Evolutionary conservation across 208 protist species (phyloP), one percentile per base, ranked within the genome.

Genomic region (Crithidia brevicula): DNA sequence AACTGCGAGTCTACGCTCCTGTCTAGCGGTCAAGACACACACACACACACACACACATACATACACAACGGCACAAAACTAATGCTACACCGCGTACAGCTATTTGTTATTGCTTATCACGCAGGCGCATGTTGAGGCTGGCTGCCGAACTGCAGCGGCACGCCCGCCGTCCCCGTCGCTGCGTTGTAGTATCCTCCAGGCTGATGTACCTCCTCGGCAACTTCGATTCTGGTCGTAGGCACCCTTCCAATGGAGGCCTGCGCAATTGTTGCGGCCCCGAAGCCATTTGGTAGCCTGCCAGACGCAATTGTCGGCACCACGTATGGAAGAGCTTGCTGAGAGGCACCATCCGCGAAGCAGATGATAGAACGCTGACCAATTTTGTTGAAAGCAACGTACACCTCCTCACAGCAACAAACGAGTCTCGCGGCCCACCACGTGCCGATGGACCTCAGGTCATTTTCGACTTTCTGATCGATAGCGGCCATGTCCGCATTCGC

Each of bases 361-460:
- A 28, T 28, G 23, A 54, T 23, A 2, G 52, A 43, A 33, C 42
- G 6, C 16, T 38, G 25, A 20, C 58, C 58, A 36, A 64, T 5
- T 11, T 43, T 28, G 18, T 23, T 18, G 25, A 64, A 64, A 43
- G 36, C 42, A 1, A 23, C 8, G 23, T 64, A 51, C 18, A 64
- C 27, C 49, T 38, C 58, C n/a, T 22, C n/a, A 18, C 40, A 18
- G 30, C 58, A 43, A 23, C 10, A 25, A 0, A 30, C 27, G 6
- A 64, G 23, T 27, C 23, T 20, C 27, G 40, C 20, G 31, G 58
- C 49, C 42, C 20, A 51, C 25, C 40, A 64, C 27, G 25, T 16
- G n/a, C 28, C 30, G 27, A 51, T 38, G 15, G 58, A 64, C 18
- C 3, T 16, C 58, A 64, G 27, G 45, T 64, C 42, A 5, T 51